Evolutionary conservation across 2,329 filamentous ascomycete species (phyloP).

Genomic region (Fusarium sp.): DNA sequence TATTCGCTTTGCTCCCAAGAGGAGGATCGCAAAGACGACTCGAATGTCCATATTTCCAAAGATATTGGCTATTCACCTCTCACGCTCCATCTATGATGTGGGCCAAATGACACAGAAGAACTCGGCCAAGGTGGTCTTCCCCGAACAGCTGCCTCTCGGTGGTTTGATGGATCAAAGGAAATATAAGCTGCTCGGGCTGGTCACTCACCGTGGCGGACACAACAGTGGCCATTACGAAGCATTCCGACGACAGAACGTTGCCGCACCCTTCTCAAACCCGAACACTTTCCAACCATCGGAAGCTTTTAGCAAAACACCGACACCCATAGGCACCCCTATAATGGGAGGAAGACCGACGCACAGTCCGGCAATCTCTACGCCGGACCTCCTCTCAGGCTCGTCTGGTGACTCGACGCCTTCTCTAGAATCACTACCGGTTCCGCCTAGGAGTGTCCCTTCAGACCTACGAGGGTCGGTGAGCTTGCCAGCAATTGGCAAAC

Average conservation of each 20-base stretch:
- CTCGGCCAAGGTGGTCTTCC: slow-evolving; percentile 90
- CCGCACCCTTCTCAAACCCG: slow-evolving; percentile 82
- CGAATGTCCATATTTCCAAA: slow-evolving; percentile 89
- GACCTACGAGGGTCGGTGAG: slow-evolving; percentile 40
- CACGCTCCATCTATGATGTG: slow-evolving; percentile 87
- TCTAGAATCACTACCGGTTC: slow-evolving; percentile 44
- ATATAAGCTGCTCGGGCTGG: slow-evolving; percentile 85
- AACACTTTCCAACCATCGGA: slow-evolving; percentile 79
- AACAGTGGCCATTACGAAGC: slow-evolving; percentile 98
- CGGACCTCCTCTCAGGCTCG: slow-evolving; percentile 55
- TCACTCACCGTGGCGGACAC: slow-evolving; percentile 95
- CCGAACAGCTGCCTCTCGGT: slow-evolving; percentile 84
- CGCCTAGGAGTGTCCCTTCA: slow-evolving; percentile 45
- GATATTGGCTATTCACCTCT: slow-evolving; percentile 89
- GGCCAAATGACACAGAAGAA: slow-evolving; percentile 87
- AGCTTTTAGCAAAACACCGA: slow-evolving; percentile 72
- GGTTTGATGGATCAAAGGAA: slow-evolving; percentile 78
- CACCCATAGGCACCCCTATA: slow-evolving; percentile 59
- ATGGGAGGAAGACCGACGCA: slow-evolving; percentile 49
- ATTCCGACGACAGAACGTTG: slow-evolving; percentile 84
- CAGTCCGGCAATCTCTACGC: slow-evolving; percentile 57
- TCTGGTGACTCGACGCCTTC: slow-evolving; percentile 50
- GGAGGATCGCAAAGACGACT: slow-evolving; percentile 86
- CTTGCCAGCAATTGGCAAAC: slow-evolving; percentile 43
- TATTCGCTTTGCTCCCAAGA: slow-evolving; percentile 75